Base-by-base conservation (phyloP, 176 grass and related monocot genomes). In the Carex scoparia region DNA sequence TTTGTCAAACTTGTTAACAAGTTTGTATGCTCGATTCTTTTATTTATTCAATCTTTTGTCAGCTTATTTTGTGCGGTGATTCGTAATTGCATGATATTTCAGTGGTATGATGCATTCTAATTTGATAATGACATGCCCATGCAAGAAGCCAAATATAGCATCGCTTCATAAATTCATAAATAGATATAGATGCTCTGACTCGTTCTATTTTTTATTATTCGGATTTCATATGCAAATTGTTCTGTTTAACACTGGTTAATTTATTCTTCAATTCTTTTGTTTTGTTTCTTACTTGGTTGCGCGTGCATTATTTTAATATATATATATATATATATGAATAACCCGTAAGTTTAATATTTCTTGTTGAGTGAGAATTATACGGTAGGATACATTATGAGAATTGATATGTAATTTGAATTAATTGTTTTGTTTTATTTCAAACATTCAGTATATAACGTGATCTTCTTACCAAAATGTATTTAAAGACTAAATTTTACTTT, bases 1-100 rank as follows among this genome's bases (percentile, higher is more conserved):
- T 64, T 67, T 66, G 60, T 83, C 42, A 65, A 83, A 65, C 42
- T 82, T 65, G 44, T 66, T 49, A 63, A 23, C 61, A 82, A 65
- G 14, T 51, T 66, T 63, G 42, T 82, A 48, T 53, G 44, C 46
- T 53, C 27, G 23, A 68, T 14, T 37, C 7, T 16, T 68, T 37
- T 38, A 16, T 51, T 51, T 27, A 28, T 11, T 27, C 1, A 53
- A 10, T 4, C 11, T 75, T 75, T 75, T 75, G 19, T 54, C 23
- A 28, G 33, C 12, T 77, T 77, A 55, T 77, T 56, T 77, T 77
- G 73, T 56, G 49, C 5, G 27, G n/a, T 77, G 73, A 77, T 77
- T 77, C 49, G 27, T 30, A 55, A 77, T 56, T 77, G 73, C 49
- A 77, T 49, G 51, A 55, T 54, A 7, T 77, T 32, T 30, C 49